Percentiles rank a stretch among this genome's conserved stretches.
phyloP scores from a whole-genome alignment of 2,329 filamentous ascomycete species.

The Cytospora schulzeri region DNA sequence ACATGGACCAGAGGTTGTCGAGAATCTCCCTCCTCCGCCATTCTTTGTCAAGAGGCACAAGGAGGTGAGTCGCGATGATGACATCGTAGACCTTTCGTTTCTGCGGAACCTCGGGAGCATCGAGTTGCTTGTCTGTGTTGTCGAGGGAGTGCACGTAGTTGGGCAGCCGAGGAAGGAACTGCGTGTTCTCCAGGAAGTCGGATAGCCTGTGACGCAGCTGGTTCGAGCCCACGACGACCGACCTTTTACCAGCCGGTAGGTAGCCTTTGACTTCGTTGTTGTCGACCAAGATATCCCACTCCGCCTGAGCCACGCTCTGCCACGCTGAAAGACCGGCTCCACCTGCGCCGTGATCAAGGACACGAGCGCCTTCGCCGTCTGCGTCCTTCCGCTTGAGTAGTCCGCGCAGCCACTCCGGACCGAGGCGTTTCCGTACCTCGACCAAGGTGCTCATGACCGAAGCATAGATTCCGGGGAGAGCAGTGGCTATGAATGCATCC shows the following conservation, averaged over 20 bases:
- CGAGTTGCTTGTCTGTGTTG: constrained; percentile 59
- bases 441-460: constrained; percentile 67
- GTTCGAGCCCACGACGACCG: constrained; percentile 77
- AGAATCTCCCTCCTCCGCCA: constrained; percentile 77
- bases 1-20: constrained; percentile 85
- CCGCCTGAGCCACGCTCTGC: constrained; percentile 75
- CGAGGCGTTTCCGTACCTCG: constrained; percentile 73
- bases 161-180: constrained; percentile 87
- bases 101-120: constrained; percentile 56
- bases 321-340: constrained; percentile 76
- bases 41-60: constrained; percentile 76
- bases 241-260: constrained; percentile 69
- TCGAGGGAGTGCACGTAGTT: constrained; percentile 73
- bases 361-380: constrained; percentile 54
- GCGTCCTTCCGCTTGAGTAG: constrained; percentile 59
- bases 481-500: constrained; percentile 69
- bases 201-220: constrained; percentile 75
- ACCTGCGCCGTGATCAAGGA: constrained; percentile 75
- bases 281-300: constrained; percentile 73
- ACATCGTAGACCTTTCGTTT: constrained; percentile 82
- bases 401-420: constrained; percentile 68
- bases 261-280: constrained; percentile 44
- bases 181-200: constrained; percentile 80
- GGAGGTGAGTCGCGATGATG: constrained; percentile 82
- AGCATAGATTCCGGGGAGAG: constrained; percentile 72